Percentiles rank a stretch among this genome's conserved stretches.
These are phyloP conservation scores for Rhexocercosporidium sp. DNA, from an alignment of 2,329 filamentous ascomycete genomes.

Conservation along the genomic window DNA sequence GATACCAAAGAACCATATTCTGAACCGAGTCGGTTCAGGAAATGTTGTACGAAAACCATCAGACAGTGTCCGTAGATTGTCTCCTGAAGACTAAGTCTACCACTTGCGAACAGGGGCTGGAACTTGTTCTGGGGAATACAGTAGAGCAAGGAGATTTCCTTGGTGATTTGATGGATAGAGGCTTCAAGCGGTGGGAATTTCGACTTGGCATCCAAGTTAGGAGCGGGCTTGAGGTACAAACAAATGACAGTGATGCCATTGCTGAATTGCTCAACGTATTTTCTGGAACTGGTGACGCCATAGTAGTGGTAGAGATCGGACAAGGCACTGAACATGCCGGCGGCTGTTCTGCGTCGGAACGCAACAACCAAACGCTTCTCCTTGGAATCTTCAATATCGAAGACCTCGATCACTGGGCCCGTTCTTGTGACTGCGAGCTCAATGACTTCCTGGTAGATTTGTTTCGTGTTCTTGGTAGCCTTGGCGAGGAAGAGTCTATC, in stretches of 20 bases:
- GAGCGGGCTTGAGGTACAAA: slow-evolving; percentile 82
- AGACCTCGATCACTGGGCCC: slow-evolving; percentile 96
- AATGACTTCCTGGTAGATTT: slow-evolving; percentile 94
- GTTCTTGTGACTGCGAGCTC: slow-evolving; percentile 81
- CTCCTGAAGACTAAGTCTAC: slow-evolving; percentile 90
- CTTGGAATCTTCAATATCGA: slow-evolving; percentile 87
- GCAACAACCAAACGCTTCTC: slow-evolving; percentile 96
- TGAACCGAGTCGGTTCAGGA: slow-evolving; percentile 87
- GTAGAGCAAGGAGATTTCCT: slow-evolving; percentile 96
- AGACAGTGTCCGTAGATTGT: slow-evolving; percentile 97
- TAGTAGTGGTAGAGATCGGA: slow-evolving; percentile 99
- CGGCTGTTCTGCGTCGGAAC: slow-evolving; percentile 90
- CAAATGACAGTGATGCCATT: slow-evolving; percentile 98
- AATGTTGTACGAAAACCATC: slow-evolving; percentile 97
- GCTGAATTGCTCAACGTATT: slow-evolving; percentile 98
- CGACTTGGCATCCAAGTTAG: slow-evolving; percentile 59
- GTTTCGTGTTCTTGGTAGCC: slow-evolving; percentile 93
- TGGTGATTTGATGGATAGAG: slow-evolving; percentile 98
- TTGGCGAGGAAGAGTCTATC: slow-evolving; percentile 95
- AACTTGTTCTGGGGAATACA: slow-evolving; percentile 98
- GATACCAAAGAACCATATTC: slow-evolving; percentile 89
- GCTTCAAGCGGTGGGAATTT: slow-evolving; percentile 82
- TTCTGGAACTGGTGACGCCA: slow-evolving; percentile 91
- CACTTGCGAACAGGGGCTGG: slow-evolving; percentile 84
- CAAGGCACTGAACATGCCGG: slow-evolving; percentile 92